Conservation (phyloP, 371 early-diverging fungal genomes). For the Rhizopus arrhizus region DNA sequence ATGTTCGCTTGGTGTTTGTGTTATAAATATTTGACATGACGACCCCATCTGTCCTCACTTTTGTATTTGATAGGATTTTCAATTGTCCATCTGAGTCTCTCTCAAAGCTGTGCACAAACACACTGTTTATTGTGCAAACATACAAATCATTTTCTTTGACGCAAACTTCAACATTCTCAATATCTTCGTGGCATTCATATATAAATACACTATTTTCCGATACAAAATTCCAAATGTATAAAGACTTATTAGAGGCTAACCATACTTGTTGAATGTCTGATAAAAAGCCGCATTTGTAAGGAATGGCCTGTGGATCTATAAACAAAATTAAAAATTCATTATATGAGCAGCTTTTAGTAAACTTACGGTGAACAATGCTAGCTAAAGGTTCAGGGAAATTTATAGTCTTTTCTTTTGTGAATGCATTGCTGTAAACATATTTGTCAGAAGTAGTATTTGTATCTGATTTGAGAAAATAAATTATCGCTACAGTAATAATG, state of each 20-base stretch:
- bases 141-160: slow-evolving; percentile 5
- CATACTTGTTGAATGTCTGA: slow-evolving; percentile 10
- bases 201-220: slow-evolving; percentile 7
- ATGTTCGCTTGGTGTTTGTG: slow-evolving; percentile 73
- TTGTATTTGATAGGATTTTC: slow-evolving; percentile 1
- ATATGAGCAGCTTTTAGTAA: background rate
- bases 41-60: background rate
- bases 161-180: slow-evolving; percentile 21
- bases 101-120: slow-evolving; percentile 19
- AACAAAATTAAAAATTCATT: background rate
- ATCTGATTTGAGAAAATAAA: slow-evolving; percentile 2
- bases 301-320: slow-evolving; percentile 6
- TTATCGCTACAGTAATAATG: background rate
- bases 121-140: slow-evolving; percentile 10
- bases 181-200: slow-evolving; percentile 12
- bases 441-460: background rate
- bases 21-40: slow-evolving; percentile 13
- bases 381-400: background rate
- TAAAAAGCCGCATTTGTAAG: slow-evolving; percentile 21
- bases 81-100: background rate
- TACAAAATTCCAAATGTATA: slow-evolving; percentile 23
- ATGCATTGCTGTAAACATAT: background rate
- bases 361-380: background rate
- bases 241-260: slow-evolving; percentile 3
- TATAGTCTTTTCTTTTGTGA: background rate